These are phyloP conservation scores for Artemisia argyi DNA, from an alignment of 129 eudicot genomes.

Conservation along the genomic window DNA sequence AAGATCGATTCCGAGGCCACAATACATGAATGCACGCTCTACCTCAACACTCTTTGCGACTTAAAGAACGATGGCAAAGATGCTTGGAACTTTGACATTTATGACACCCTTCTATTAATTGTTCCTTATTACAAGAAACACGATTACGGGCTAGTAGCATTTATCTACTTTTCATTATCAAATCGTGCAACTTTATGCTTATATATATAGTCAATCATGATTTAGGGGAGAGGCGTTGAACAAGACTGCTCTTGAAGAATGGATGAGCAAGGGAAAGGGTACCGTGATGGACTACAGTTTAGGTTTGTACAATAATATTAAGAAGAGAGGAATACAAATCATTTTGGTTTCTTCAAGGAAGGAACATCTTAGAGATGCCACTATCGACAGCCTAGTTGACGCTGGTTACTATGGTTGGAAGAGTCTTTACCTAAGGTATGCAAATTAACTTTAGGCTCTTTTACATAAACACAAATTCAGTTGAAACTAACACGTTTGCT, in stretches of 20 bases:
- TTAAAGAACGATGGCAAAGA: conserved; percentile 57
- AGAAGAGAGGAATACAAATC: too few species aligned
- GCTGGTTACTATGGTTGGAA: too few species aligned
- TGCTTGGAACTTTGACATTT: conserved; percentile 75
- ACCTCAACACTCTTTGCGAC: conserved; percentile 51
- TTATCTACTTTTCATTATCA: not conserved
- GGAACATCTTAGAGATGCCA: too few species aligned
- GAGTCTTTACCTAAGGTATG: too few species aligned
- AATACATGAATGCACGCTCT: conserved; percentile 47
- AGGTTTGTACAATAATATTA: too few species aligned
- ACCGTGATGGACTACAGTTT: too few species aligned
- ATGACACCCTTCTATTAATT: conserved; percentile 69
- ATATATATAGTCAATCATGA: not conserved
- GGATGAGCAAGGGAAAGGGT: too few species aligned
- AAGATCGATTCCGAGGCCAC: conserved; percentile 58
- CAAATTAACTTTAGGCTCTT: not conserved
- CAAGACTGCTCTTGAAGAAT: too few species aligned
- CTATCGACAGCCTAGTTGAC: too few species aligned
- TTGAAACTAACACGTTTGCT: not conserved
- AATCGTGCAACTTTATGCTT: not conserved
- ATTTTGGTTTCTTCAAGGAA: too few species aligned
- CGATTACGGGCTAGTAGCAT: conserved; percentile 38
- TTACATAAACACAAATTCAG: not conserved
- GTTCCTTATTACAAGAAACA: conserved; percentile 27
- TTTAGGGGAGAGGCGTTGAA: conserved; percentile 31